Evolutionary conservation across 163 green algal genomes (phyloP).

Genomic region (Scenedesmus sp.): DNA sequence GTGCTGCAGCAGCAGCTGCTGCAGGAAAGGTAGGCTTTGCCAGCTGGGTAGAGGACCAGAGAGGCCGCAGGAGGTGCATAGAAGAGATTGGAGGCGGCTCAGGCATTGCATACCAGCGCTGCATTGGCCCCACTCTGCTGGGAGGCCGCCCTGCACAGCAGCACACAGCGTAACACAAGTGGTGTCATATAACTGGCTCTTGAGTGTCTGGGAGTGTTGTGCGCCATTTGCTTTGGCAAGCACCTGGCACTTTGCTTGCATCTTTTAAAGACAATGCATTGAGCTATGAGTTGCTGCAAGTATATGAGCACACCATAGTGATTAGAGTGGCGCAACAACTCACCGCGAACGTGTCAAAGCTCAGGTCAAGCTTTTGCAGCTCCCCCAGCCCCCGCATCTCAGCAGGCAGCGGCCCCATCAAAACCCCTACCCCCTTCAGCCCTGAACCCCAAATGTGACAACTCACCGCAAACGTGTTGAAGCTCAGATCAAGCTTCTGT

Average conservation of each 20-base stretch:
- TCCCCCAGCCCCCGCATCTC: too few species aligned
- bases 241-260: too few species aligned
- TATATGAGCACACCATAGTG: too few species aligned
- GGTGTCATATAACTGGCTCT: neutral
- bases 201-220: too few species aligned
- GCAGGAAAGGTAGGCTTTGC: neutral
- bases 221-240: too few species aligned
- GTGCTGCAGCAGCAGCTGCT: slow-evolving; percentile 7
- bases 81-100: neutral
- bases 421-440: too few species aligned
- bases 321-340: too few species aligned
- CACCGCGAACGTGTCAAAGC: too few species aligned
- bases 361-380: too few species aligned
- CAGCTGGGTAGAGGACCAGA: neutral
- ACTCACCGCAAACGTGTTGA: neutral
- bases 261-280: too few species aligned
- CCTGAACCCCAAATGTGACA: neutral
- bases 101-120: neutral
- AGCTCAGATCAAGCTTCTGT: slow-evolving; percentile 16
- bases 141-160: neutral
- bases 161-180: neutral
- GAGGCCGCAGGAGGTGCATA: neutral
- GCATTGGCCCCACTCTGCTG: neutral
- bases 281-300: too few species aligned
- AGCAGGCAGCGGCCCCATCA: too few species aligned